Evolutionary conservation across 1,139 yeast genomes (phyloP).

Genomic region (Taphrina deformans): DNA sequence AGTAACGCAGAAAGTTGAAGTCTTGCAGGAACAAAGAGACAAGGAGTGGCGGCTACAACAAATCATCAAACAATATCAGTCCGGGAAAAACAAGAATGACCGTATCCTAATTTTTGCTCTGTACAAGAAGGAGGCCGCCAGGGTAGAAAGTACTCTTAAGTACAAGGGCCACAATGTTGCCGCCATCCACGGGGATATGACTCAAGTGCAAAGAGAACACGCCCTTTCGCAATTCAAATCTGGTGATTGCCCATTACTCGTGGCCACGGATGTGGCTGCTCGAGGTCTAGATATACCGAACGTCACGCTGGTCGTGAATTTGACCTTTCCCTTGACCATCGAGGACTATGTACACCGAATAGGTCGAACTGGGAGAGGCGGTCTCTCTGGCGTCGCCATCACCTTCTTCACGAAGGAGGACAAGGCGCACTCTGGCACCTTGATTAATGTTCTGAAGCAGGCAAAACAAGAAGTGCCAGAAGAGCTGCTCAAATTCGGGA

Average conservation of each 20-base stretch:
- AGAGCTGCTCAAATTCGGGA: slow-evolving; percentile 89
- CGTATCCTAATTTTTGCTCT: slow-evolving; percentile 88
- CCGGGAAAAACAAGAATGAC: slow-evolving; percentile 60
- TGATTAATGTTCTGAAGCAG: slow-evolving; percentile 85
- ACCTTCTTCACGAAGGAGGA: slow-evolving; percentile 96
- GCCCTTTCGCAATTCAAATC: slow-evolving; percentile 83
- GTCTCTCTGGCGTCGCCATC: slow-evolving; percentile 90
- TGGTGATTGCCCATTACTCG: slow-evolving; percentile 71
- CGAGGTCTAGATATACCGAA: slow-evolving; percentile 98
- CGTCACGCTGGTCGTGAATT: slow-evolving; percentile 90
- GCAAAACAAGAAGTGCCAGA: slow-evolving; percentile 98
- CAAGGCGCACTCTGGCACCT: slow-evolving; percentile 92
- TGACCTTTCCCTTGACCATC: slow-evolving; percentile 95
- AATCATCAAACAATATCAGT: slow-evolving; percentile 71
- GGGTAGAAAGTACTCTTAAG: slow-evolving; percentile 75
- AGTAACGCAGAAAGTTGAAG: slow-evolving; percentile 91
- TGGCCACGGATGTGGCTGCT: slow-evolving; percentile 99
- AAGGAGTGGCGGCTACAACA: slow-evolving; percentile 77
- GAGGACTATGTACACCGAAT: slow-evolving; percentile 98
- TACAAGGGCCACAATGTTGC: slow-evolving; percentile 78
- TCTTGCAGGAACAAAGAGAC: slow-evolving; percentile 67
- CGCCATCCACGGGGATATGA: slow-evolving; percentile 93
- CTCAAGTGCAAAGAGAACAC: slow-evolving; percentile 86
- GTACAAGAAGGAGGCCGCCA: slow-evolving; percentile 92
- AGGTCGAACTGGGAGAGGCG: slow-evolving; percentile 99